Percentiles rank a stretch among this genome's conserved stretches.
phyloP scores from a whole-genome alignment of 192 early-diverging fungal species.

The Backusella psychrophila region DNA sequence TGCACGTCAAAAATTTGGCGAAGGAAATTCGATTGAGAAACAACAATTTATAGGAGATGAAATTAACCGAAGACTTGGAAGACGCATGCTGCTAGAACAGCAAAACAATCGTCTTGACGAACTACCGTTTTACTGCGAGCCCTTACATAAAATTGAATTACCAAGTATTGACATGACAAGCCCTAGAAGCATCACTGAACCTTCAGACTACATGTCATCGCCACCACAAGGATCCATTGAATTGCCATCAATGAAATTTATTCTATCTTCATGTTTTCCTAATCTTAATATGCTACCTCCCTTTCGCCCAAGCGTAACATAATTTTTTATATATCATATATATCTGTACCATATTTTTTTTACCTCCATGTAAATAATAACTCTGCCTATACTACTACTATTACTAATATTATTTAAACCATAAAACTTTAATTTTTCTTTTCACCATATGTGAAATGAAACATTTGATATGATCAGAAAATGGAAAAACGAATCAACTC shows the following conservation, averaged over 20 bases:
- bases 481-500: too few species aligned
- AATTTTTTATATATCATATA: not conserved
- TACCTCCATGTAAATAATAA: not conserved
- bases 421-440: not conserved
- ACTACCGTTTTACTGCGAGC: conserved; percentile 11
- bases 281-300: conserved; percentile 1
- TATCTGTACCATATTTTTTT: not conserved
- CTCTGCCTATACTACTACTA: not conserved
- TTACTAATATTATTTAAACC: not conserved
- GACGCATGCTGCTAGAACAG: not conserved
- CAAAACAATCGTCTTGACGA: not conserved
- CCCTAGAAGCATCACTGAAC: not conserved
- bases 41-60: conserved; percentile 62
- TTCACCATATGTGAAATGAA: not conserved
- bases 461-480: not conserved
- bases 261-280: not conserved
- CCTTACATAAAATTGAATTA: conserved; percentile 12
- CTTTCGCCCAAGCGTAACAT: not conserved
- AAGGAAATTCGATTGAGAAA: conserved; percentile 51
- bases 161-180: not conserved
- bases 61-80: conserved; percentile 44
- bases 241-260: not conserved
- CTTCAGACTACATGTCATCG: not conserved
- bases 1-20: conserved; percentile 57
- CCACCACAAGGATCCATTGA: not conserved